Conservation (phyloP, 306 rosid species). For the Dryas octopetala region DNA sequence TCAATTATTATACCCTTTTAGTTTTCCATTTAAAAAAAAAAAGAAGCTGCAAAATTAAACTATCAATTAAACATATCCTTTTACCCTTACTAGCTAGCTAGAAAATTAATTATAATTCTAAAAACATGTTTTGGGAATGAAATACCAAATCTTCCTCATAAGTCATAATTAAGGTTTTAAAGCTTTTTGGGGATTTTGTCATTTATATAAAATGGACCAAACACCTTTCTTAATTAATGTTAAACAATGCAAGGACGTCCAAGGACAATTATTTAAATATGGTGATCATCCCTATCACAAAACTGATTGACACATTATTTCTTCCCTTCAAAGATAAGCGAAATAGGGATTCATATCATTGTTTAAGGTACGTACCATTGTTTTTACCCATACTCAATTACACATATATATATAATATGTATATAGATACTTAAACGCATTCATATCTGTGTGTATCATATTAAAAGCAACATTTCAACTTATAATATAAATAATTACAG, state of each 20-base stretch:
- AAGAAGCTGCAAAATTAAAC: neutral
- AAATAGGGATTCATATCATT: neutral
- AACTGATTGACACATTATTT: constrained; percentile 17
- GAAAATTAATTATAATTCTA: neutral
- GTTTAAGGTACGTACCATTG: neutral
- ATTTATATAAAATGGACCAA: neutral
- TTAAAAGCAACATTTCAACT: neutral
- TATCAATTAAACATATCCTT: neutral
- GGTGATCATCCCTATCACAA: neutral
- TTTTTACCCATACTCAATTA: neutral
- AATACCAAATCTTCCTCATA: neutral
- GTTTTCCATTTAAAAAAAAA: neutral
- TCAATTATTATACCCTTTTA: too few relatives aligned
- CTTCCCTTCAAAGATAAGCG: constrained; percentile 36
- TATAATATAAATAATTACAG: too few relatives aligned
- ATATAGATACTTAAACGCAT: too few relatives aligned
- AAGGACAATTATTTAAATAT: neutral
- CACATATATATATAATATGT: neutral
- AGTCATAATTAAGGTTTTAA: neutral
- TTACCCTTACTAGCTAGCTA: neutral
- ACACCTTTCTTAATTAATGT: constrained; percentile 14
- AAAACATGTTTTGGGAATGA: neutral
- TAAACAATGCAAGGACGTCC: constrained; percentile 14
- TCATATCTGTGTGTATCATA: neutral
- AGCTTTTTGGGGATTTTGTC: neutral